These are phyloP conservation scores for Plasmodium fragile DNA, from an alignment of 169 alveolate species.

Conservation along the genomic window DNA sequence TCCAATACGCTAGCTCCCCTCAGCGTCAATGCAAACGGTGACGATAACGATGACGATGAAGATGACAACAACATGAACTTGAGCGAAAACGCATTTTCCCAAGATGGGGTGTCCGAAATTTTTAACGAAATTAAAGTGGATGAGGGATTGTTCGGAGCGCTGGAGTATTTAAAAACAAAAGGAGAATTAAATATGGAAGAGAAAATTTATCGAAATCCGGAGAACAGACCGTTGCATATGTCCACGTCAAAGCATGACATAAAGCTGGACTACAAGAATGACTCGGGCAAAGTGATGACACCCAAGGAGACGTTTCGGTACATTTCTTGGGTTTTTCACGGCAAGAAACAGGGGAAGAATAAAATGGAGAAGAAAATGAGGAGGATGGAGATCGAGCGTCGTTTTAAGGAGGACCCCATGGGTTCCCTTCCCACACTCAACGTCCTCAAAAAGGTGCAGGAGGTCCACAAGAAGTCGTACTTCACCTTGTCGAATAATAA, in stretches of 20 bases:
- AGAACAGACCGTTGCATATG: conserved; percentile 72
- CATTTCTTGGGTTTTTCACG: conserved; percentile 86
- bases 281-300: conserved; percentile 83
- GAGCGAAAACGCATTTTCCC: conserved; percentile 7
- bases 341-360: conserved; percentile 85
- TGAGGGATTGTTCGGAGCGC: conserved; percentile 83
- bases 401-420: conserved; percentile 80
- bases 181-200: conserved; percentile 80
- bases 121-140: conserved; percentile 80
- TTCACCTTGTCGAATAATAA: conserved; percentile 58
- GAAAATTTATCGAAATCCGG: conserved; percentile 75
- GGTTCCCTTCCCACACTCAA: conserved; percentile 85
- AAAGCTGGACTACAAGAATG: conserved; percentile 80
- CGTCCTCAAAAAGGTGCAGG: conserved; percentile 81
- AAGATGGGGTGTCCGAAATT: conserved; percentile 56
- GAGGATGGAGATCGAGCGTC: conserved; percentile 82
- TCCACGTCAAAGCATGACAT: conserved; percentile 79
- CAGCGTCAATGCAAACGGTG: neutral
- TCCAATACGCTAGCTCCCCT: neutral
- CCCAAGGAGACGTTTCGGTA: conserved; percentile 86
- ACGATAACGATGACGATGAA: neutral
- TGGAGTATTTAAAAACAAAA: conserved; percentile 82
- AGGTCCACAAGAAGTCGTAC: conserved; percentile 79
- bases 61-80: neutral
- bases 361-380: conserved; percentile 81